These are phyloP conservation scores for Daldinia sp. DNA, from an alignment of 2,329 filamentous ascomycete genomes.

Conservation along the genomic window DNA sequence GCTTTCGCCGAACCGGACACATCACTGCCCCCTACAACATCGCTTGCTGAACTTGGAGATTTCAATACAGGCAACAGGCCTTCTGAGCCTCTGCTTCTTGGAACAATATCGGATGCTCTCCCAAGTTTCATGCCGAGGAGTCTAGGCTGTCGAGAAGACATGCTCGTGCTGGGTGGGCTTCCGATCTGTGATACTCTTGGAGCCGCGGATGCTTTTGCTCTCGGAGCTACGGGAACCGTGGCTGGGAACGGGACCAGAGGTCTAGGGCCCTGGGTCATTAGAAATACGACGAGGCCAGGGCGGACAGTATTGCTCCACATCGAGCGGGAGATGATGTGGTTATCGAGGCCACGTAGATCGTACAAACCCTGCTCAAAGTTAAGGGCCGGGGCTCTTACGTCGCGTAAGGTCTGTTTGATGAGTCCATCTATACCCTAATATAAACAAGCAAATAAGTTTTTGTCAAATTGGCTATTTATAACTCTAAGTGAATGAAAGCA, in stretches of 20 bases:
- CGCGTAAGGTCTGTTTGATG: neutral
- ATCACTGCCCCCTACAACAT: no score
- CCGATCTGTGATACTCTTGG: no score
- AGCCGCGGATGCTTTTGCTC: no score
- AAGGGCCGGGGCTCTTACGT: neutral
- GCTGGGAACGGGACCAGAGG: neutral
- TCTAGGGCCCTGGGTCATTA: neutral
- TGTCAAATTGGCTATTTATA: neutral
- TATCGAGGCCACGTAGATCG: conserved; percentile 6
- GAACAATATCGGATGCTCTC: no score
- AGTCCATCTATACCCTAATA: conserved; percentile 10
- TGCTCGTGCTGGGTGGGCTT: no score
- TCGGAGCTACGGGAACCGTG: no score
- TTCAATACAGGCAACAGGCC: no score
- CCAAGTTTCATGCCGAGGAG: no score
- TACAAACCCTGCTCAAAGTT: neutral
- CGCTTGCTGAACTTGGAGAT: no score
- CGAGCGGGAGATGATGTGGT: conserved; percentile 6
- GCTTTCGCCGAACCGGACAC: no score
- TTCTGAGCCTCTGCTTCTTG: no score
- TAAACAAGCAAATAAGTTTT: neutral
- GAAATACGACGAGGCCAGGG: conserved; percentile 25
- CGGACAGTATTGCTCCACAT: conserved; percentile 17
- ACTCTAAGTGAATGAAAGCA: neutral
- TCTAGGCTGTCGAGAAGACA: no score